Base-by-base conservation (phyloP, 129 eudicot species). In the Solidago caesia region DNA sequence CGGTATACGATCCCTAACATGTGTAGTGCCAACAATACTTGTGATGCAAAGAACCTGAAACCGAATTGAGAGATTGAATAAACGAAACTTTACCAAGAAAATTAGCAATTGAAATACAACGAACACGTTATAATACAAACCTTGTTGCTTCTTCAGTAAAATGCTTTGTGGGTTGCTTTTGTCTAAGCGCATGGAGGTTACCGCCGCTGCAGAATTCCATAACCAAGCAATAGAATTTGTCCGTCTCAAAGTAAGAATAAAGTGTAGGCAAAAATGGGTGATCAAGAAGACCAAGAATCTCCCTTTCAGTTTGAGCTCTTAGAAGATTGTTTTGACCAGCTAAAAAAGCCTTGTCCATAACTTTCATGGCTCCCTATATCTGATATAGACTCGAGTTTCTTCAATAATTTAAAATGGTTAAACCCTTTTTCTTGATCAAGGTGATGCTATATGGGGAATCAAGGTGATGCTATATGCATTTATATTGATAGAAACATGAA, bases 221-320 rank as follows among this genome's bases (percentile, higher is more conserved):
- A 7, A 70, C 75, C 75, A 70, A 70, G 47, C 75, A 53, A 70
- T 70, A 53, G 26, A 53, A 53, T 16, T 70, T 70, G 25, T 70
- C 75, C 64, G 75, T 70, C 33, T 70, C 75, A 41, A 70, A 70
- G 29, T 70, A 70, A 5, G 64, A 70, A 55, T 70, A 70, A 0
- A 70, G 29, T n/a, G 75, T 70, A 4, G 75, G 75, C 64, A 70
- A 70, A 70, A 70, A 70, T 49, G 75, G 75, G 64, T 70, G 75
- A 70, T 70, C 75, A 53, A 70, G 75, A 70, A 70, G 75, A 21
- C 66, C 76, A 71, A 71, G 76, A 56, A 71, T 71, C 76, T 71
- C 66, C 76, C 76, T 71, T 70, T 70, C 64, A 6, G 75, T 70
- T 15, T 70, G 75, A 53, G 75, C 75, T 33, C 75, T 49, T 14